Base-by-base conservation (phyloP, 345 rosid species). In the Bretschneidera sinensis region DNA sequence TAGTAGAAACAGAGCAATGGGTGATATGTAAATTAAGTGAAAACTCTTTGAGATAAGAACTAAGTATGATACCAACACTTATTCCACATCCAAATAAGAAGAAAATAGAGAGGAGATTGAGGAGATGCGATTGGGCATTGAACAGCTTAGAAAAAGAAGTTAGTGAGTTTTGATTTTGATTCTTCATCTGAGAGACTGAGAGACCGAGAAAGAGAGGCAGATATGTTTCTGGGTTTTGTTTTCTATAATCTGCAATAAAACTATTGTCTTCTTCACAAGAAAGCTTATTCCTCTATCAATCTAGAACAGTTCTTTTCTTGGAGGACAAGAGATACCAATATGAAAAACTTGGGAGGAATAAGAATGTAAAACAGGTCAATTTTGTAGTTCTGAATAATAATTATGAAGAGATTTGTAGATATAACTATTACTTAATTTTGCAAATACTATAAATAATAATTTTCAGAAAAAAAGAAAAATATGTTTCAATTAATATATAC, bases 61-160 rank as follows among this genome's bases (percentile, higher is more conserved):
- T 75, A 20, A 85, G 70, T 18, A 84, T 57, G 28, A 86, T 45
- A 6, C 95, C 98, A 2, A 89, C 21, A 58, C 70, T 68, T 2
- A 92, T 17, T 2, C 96, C 95, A 21, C 76, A 73, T 2, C 74
- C 71, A 20, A 92, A 85, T 54, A 83, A 53, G 49, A 89, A 10
- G 31, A 75, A 62, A 72, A 62, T 70, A 6, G 77, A 76, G 60
- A 92, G 52, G 57, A n/a, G n/a, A n/a, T n/a, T n/a, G n/a, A n/a
- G n/a, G n/a, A 82, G 61, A 22, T 80, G 74, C 35, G 66, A 49
- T 35, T 71, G 85, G n/a, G 75, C 62, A 68, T 76, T 79, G 51
- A 85, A 39, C 21, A 74, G 67, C 64, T 76, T 83, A 48, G 68
- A 10, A 7, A 59, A 28, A 17, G 74, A 35, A n/a, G 39, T 60